Base-by-base conservation (phyloP, 805 yeast genomes). In the Barnettozyma botsteinii region DNA sequence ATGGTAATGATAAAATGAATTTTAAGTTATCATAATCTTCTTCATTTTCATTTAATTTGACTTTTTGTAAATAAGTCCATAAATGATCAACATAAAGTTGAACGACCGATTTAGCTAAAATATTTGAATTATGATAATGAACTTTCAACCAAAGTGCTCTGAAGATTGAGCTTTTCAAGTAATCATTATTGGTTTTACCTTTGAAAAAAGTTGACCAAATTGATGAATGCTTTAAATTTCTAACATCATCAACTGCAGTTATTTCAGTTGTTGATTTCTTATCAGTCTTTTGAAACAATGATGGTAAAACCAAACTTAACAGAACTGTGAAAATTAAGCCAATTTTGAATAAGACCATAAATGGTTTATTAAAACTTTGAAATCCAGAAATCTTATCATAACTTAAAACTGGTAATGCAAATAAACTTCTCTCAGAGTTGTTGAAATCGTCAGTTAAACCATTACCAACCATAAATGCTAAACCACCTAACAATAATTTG, bases 381-480 rank as follows among this genome's bases (percentile, higher is more conserved):
- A 59, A 43, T 6, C 59, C 60, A 10, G 62, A 50, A 4, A 32
- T 19, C 22, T 52, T 46, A 33, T 60, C 60, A 35, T 53, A 60
- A 17, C 61, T 56, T 28, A 64, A 51, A n/a, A 62, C 54, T 10
- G 81, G 81, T 32, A 73, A 47, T 0, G 77, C 67, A 40, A 72
- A 63, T 46, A 75, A 57, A 4, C 77, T 72, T 50, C 67, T 66
- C 10, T 59, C 61, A 51, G 64, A 63, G 43, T 65, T 72, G 41
- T 61, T 64, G 35, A 69, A 64, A 33, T 77, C 81, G 38, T 74
- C 75, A 40, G 73, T 65, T 35, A 77, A 63, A 1, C 82, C 73
- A 3, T 81, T 70, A 21, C 85, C 85, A 62, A 78, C 69, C 51
- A 80, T 68, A 38, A 79, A 67, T 19, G 83, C 80, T 66, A 79